Base-by-base conservation (phyloP, 2,329 filamentous ascomycete species). In the Xylariales sp. region DNA sequence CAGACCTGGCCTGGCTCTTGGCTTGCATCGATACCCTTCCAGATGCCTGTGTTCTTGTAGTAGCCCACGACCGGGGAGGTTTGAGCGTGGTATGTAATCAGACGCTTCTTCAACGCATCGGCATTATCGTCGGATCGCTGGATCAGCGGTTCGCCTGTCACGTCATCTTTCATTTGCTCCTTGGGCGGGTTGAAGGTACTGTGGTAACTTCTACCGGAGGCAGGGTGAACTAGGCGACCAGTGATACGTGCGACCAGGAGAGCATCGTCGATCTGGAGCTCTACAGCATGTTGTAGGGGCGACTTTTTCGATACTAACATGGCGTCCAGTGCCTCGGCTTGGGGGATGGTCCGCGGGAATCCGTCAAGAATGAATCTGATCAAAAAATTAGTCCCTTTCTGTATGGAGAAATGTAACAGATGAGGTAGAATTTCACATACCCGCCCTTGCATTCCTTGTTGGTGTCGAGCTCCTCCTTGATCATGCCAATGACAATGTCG, bases 401-500 rank as follows among this genome's bases (percentile, higher is more conserved):
- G n/a, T n/a, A n/a, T n/a, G n/a, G n/a, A n/a, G n/a, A n/a, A n/a
- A n/a, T n/a, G n/a, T n/a, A n/a, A n/a, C n/a, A n/a, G n/a, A n/a
- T n/a, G n/a, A n/a, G n/a, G n/a, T 10, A 16, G 15, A 32, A 16
- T 41, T 28, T 36, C 40, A 70, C 79, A 55, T 76, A 96, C 91
- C 93, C 93, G 69, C 91, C 91, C 74, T 87, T 87, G 80, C 93
- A 98, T 73, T 98, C 91, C 60, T 79, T 70, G 75, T 98, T 98
- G 70, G 78, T 85, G 60, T 94, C 86, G 38, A 98, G 79, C 77
- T 98, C 91, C 65, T 84, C 86, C 81, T 93, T 91, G 75, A 98
- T 98, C 93, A 98, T 98, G 69, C 91, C 89, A 67, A 98, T 87
- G 80, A 98, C 91, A 63, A 98, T 98, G 64, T 97, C 91, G 68